Base-by-base conservation (phyloP, 495 filamentous ascomycete species). In the Penicillium atrosanguineum region DNA sequence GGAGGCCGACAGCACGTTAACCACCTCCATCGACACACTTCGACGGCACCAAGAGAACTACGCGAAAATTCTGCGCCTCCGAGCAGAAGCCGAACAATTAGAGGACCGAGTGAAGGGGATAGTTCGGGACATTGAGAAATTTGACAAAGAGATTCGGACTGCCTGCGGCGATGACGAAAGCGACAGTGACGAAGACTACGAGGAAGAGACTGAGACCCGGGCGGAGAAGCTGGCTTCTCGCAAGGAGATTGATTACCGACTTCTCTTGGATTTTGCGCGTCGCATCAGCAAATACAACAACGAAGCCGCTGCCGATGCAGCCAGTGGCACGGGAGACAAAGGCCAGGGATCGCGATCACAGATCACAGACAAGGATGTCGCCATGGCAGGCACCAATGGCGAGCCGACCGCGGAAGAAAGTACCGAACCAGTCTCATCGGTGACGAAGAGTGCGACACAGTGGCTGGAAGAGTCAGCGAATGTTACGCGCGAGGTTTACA, bases 221-320 rank as follows among this genome's bases (percentile, higher is more conserved):
- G 20, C 36, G 52, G 47, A 25, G 50, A 47, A 15, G 16, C 29
- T 0, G 21, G 29, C 40, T 4, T 21, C 52, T 1, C 59, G 51
- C 11, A 71, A 73, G 39, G 74, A 75, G 44, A 69, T 79, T 6
- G 75, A 79, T 20, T 79, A 77, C 53, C 64, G 62, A 21, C 46
- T 76, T 2, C 60, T 79, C 0, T 57, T 79, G 21, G 71, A 76
- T 36, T 79, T 79, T 48, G 75, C 75, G 15, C 70, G 73, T 16
- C 65, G 74, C 19, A 79, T 79, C 37, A 75, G 74, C 65, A 76
- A 76, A 53, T 77, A 77, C 48, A 79, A 79, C 43, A 67, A 71
- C 26, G 64, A 75, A 59, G 75, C 75, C 3, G 75, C 74, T 38
- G 69, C 71, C 9, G 74, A 78, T 56, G 75, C 70, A n/a, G 69